Evolutionary conservation across 2,329 filamentous ascomycete species (phyloP).

Genomic region (Acrodontium crateriforme): DNA sequence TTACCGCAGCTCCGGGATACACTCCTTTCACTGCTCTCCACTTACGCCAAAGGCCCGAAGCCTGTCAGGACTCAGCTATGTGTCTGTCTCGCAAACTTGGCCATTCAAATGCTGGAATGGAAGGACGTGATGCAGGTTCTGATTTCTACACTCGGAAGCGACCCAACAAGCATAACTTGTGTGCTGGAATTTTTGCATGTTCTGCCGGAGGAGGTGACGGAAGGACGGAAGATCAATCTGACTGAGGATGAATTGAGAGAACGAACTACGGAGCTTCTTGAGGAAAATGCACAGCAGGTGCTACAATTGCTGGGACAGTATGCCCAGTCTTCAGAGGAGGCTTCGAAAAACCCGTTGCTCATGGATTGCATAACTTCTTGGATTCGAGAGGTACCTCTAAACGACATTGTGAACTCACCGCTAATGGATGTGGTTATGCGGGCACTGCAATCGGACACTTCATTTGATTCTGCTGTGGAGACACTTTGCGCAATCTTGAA

Average conservation of each 20-base stretch:
- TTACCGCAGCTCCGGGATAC: constrained; percentile 69
- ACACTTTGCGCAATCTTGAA: constrained; percentile 83
- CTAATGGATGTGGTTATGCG: constrained; percentile 69
- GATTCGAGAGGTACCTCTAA: constrained; percentile 81
- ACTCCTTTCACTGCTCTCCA: constrained; percentile 65
- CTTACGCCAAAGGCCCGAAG: constrained; percentile 70
- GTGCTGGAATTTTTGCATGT: constrained; percentile 94
- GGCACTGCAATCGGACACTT: constrained; percentile 59
- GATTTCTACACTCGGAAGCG: constrained; percentile 61
- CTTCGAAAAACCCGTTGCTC: constrained; percentile 74
- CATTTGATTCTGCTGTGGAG: constrained; percentile 79
- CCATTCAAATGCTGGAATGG: constrained; percentile 93
- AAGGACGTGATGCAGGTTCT: constrained; percentile 80
- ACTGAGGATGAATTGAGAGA: constrained; percentile 88
- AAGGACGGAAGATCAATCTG: constrained; percentile 98
- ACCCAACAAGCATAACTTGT: constrained; percentile 66
- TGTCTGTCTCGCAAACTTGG: constrained; percentile 84
- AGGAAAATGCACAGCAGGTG: constrained; percentile 80
- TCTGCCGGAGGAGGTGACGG: constrained; percentile 94
- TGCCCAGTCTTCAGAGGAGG: constrained; percentile 78
- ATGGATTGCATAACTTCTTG: constrained; percentile 95
- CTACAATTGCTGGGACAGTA: constrained; percentile 80
- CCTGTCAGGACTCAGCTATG: constrained; percentile 72
- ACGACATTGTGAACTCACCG: constrained; percentile 70
- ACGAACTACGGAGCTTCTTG: constrained; percentile 78